phyloP scores from a whole-genome alignment of 805 yeast species.

The Candida rishiriensis region DNA sequence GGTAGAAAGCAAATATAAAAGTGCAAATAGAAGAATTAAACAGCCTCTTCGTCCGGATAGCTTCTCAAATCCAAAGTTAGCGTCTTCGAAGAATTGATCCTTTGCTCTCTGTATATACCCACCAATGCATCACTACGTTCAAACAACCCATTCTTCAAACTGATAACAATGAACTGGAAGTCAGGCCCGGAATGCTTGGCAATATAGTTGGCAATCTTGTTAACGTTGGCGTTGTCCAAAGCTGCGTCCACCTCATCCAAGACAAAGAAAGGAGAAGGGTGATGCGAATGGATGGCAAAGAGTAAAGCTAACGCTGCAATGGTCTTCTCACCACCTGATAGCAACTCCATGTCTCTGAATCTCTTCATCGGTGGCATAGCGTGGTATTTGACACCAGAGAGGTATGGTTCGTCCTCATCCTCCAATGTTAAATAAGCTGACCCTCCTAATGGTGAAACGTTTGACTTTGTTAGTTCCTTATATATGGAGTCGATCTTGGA shows the following conservation, averaged over 20 bases:
- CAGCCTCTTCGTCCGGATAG: slow-evolving; percentile 40
- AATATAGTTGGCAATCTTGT: slow-evolving; percentile 82
- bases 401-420: slow-evolving; percentile 86
- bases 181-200: slow-evolving; percentile 67
- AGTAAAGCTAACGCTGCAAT: slow-evolving; percentile 92
- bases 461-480: slow-evolving; percentile 76
- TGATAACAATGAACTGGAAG: slow-evolving; percentile 89
- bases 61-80: slow-evolving; percentile 68
- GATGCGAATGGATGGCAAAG: slow-evolving; percentile 85
- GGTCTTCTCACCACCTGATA: slow-evolving; percentile 96
- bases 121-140: slow-evolving; percentile 88
- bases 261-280: slow-evolving; percentile 94
- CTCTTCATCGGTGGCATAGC: slow-evolving; percentile 97
- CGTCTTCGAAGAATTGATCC: slow-evolving; percentile 65
- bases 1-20: neutral
- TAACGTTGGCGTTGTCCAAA: slow-evolving; percentile 83
- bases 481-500: slow-evolving; percentile 69
- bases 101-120: slow-evolving; percentile 85
- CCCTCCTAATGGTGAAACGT: slow-evolving; percentile 78
- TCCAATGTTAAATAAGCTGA: slow-evolving; percentile 86
- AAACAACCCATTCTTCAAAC: slow-evolving; percentile 80
- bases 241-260: slow-evolving; percentile 99
- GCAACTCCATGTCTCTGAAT: slow-evolving; percentile 84
- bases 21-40: neutral
- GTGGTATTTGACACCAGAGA: slow-evolving; percentile 78